phyloP scores from a whole-genome alignment of 2,329 filamentous ascomycete species.

The Didymella lethalis region DNA sequence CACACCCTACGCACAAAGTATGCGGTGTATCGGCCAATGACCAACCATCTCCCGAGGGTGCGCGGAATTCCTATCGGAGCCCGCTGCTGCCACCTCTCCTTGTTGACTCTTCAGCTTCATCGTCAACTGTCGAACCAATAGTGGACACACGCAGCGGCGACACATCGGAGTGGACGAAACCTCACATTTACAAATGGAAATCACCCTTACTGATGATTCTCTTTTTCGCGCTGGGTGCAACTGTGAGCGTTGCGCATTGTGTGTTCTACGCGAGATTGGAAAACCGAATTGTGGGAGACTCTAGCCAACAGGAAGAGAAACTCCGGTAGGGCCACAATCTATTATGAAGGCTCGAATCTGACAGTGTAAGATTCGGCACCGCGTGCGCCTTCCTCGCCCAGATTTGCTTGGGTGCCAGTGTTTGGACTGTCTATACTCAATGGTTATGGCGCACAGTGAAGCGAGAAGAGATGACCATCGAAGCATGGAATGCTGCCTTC shows the following conservation, averaged over 20 bases:
- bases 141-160: background rate
- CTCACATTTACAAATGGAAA: slow-evolving; percentile 21
- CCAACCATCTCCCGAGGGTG: background rate
- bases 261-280: slow-evolving; percentile 17
- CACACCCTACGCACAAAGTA: background rate
- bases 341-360: background rate
- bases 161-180: slow-evolving; percentile 9
- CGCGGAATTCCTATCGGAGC: background rate
- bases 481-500: slow-evolving; percentile 10
- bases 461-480: slow-evolving; percentile 23
- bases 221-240: slow-evolving; percentile 22
- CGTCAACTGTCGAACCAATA: background rate
- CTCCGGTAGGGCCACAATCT: slow-evolving; percentile 10
- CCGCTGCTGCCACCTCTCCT: background rate
- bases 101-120: background rate
- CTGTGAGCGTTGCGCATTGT: slow-evolving; percentile 26
- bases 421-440: slow-evolving; percentile 25
- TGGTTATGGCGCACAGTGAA: slow-evolving; percentile 30
- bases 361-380: slow-evolving; percentile 22
- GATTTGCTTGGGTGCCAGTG: slow-evolving; percentile 20
- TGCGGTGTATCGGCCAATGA: background rate
- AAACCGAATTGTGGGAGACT: slow-evolving; percentile 21
- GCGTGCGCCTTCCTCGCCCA: slow-evolving; percentile 27
- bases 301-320: slow-evolving; percentile 23
- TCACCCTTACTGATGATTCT: slow-evolving; percentile 20